A percentile compares a stretch with the other conserved stretches of the same genome.
phyloP scores from a whole-genome alignment of 2,329 filamentous ascomycete species.

The Ceratocystis colombiana region DNA sequence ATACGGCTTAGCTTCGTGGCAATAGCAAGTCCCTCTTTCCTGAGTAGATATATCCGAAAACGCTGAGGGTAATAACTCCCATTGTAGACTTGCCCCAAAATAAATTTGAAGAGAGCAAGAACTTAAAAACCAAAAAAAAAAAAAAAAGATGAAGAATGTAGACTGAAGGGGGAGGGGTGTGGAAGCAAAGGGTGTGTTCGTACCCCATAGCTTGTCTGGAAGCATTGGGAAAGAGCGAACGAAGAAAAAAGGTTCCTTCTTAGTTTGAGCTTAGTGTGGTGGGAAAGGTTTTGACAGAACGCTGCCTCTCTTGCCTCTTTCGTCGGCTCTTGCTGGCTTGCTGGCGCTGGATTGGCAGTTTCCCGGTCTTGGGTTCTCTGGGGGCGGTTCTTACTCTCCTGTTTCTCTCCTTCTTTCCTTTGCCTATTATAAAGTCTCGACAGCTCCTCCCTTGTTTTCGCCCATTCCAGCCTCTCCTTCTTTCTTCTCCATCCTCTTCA shows the following conservation, averaged over 20 bases:
- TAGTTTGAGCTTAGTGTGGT: neutral
- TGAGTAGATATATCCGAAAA: neutral
- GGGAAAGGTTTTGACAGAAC: neutral
- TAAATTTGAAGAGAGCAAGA: neutral
- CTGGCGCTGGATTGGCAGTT: neutral
- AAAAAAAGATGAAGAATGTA: neutral
- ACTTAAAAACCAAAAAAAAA: neutral
- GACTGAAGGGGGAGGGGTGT: neutral
- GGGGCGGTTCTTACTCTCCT: no score
- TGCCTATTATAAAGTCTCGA: slow-evolving; percentile 14
- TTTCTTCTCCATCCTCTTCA: slow-evolving; percentile 18
- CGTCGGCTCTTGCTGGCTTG: slow-evolving; percentile 5
- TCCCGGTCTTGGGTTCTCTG: neutral
- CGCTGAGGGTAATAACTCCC: neutral
- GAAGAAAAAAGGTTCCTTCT: slow-evolving; percentile 3
- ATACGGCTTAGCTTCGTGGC: neutral
- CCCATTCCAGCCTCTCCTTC: neutral
- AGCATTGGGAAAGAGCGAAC: neutral
- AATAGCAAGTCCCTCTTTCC: neutral
- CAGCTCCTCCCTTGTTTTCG: neutral
- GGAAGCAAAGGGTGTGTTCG: neutral
- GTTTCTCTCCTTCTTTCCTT: neutral
- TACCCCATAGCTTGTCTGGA: neutral
- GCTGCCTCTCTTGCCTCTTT: slow-evolving; percentile 6
- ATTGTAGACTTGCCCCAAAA: neutral